Evolutionary conservation across 257 asterid species (phyloP).

Genomic region (Mentha longifolia): DNA sequence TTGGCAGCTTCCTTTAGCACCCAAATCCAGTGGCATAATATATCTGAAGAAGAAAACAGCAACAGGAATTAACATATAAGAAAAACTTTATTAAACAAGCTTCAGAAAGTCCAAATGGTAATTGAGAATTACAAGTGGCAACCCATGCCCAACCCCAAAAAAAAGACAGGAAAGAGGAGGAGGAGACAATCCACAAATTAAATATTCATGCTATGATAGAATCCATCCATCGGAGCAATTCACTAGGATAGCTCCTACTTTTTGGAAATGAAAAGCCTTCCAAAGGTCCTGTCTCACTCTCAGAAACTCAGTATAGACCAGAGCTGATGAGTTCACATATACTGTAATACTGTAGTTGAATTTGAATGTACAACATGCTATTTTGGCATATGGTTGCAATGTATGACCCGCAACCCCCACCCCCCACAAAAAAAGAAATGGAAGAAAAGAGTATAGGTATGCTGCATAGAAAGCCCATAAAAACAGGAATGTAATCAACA

Average conservation of each 20-base stretch:
- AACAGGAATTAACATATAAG: conserved; percentile 18
- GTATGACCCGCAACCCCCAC: not conserved
- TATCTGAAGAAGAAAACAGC: conserved; percentile 53
- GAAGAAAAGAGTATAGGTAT: too few species aligned
- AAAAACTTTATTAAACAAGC: conserved; percentile 19
- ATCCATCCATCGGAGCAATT: conserved; percentile 1
- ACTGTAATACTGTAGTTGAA: not conserved
- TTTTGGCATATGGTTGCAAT: not conserved
- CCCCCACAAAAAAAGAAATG: not conserved
- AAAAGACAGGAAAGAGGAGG: not conserved
- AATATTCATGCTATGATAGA: not conserved
- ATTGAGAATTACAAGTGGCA: not conserved
- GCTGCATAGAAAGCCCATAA: not conserved
- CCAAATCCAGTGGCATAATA: conserved; percentile 97
- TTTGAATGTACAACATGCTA: not conserved
- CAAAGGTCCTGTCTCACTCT: conserved; percentile 9
- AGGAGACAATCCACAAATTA: not conserved
- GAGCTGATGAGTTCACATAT: not conserved
- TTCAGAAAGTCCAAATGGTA: conserved; percentile 23
- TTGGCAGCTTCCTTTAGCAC: conserved; percentile 99
- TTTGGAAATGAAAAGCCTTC: conserved; percentile 16
- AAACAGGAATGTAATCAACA: conserved; percentile 10
- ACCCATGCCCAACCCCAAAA: not conserved
- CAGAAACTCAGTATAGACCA: not conserved
- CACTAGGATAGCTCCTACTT: not conserved